Evolutionary conservation across 2,329 filamentous ascomycete genomes (phyloP).

Genomic region (Aspergillus fumigatus): DNA sequence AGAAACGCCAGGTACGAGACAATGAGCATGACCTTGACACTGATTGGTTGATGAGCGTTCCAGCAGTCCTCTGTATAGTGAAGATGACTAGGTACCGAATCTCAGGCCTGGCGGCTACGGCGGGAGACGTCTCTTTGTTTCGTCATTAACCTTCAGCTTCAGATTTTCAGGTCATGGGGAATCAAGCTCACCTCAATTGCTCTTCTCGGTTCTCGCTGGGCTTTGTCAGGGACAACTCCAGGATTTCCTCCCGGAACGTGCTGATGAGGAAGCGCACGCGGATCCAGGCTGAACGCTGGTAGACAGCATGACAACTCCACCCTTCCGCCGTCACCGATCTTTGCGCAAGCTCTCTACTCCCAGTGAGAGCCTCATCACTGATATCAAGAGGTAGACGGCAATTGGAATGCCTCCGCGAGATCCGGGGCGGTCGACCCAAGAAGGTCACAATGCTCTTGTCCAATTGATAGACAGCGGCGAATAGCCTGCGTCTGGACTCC

Average conservation of each 20-base stretch:
- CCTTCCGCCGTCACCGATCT: conserved; percentile 14
- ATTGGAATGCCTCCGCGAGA: conserved; percentile 21
- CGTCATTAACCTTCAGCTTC: not conserved
- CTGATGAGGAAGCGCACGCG: conserved; percentile 21
- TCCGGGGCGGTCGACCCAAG: conserved; percentile 23
- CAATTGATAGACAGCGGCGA: conserved; percentile 23
- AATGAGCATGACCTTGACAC: conserved; percentile 30
- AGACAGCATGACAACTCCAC: conserved; percentile 15
- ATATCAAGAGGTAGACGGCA: conserved; percentile 22
- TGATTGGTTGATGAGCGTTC: conserved; percentile 16
- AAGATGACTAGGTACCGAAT: conserved; percentile 17
- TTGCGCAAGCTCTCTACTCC: conserved; percentile 1
- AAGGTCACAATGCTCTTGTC: conserved; percentile 28
- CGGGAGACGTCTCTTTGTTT: conserved; percentile 17
- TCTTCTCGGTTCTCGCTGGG: conserved; percentile 6
- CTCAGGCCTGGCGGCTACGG: conserved; percentile 19
- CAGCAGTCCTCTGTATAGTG: conserved; percentile 17
- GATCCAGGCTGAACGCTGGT: conserved; percentile 21
- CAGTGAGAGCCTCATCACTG: conserved; percentile 15
- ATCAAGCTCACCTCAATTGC: conserved; percentile 15
- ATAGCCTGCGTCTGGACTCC: conserved; percentile 21
- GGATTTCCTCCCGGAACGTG: conserved; percentile 23
- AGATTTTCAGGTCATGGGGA: not conserved
- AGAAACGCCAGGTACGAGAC: conserved; percentile 22
- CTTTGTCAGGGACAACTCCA: conserved; percentile 21